Conservation (phyloP, 2,329 filamentous ascomycete species). For the Periconia sp. region DNA sequence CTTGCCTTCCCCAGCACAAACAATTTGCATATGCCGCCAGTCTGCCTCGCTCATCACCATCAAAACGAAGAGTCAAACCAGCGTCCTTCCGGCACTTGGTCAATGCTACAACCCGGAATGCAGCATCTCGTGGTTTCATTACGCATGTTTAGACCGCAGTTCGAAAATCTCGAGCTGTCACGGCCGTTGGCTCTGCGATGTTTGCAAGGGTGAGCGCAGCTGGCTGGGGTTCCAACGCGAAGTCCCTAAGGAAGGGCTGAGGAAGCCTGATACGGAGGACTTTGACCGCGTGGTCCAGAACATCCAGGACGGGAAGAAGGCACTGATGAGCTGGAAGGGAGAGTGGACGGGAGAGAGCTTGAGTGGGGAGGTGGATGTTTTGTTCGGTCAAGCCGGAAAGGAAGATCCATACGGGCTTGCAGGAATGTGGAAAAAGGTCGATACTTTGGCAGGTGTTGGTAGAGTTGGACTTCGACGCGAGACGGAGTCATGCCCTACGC, state of each 20-base stretch:
- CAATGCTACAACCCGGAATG: conserved; percentile 20
- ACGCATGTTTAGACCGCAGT: conserved; percentile 18
- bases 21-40: no score
- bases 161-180: neutral
- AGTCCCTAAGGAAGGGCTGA: no score
- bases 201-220: neutral
- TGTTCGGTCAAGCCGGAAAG: neutral
- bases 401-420: neutral
- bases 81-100: no score
- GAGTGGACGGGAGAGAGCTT: neutral
- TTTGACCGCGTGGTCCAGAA: no score
- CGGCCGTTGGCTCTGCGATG: conserved; percentile 1
- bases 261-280: no score
- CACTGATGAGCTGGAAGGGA: neutral
- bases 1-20: no score
- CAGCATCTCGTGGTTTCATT: conserved; percentile 20
- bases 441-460: no score
- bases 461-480: neutral
- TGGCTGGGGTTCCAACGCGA: neutral
- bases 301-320: no score
- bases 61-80: no score
- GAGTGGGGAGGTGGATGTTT: neutral
- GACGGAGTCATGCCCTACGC: neutral
- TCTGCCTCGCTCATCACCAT: no score
- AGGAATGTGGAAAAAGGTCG: neutral